Percentiles rank a stretch among this genome's conserved stretches.
These are phyloP conservation scores for Fusarium dlaminii DNA, from an alignment of 2,329 filamentous ascomycete genomes.

Conservation along the genomic window DNA sequence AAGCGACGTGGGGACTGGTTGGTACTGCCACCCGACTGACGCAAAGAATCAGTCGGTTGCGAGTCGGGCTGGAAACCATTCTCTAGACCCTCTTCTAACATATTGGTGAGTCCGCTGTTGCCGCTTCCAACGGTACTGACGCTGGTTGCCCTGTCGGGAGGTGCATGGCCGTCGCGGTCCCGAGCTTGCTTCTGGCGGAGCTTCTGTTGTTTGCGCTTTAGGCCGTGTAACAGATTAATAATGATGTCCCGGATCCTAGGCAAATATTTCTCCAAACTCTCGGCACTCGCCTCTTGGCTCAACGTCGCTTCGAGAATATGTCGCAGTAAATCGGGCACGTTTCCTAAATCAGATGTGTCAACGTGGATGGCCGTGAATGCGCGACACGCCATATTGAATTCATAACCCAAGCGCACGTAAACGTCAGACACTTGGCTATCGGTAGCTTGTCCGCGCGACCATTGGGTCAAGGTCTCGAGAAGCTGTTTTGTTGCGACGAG, in stretches of 20 bases:
- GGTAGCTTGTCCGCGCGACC: constrained; percentile 91
- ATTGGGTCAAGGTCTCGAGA: constrained; percentile 95
- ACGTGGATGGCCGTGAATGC: constrained; percentile 98
- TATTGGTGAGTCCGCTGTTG: constrained; percentile 63
- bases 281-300: constrained; percentile 93
- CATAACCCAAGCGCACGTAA: constrained; percentile 95
- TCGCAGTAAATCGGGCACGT: constrained; percentile 90
- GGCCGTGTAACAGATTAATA: constrained; percentile 92
- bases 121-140: constrained; percentile 67
- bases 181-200: constrained; percentile 71
- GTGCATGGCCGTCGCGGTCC: constrained; percentile 59
- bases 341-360: constrained; percentile 91
- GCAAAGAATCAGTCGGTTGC: constrained; percentile 45
- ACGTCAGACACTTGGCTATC: constrained; percentile 98
- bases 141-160: constrained; percentile 64
- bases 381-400: constrained; percentile 98
- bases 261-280: constrained; percentile 92
- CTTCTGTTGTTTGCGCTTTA: constrained; percentile 97
- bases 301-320: constrained; percentile 94
- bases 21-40: constrained; percentile 36
- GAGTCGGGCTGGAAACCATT: constrained; percentile 58
- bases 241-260: constrained; percentile 98
- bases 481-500: constrained; percentile 98
- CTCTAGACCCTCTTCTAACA: constrained; percentile 69
- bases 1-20: constrained; percentile 60